Evolutionary conservation across 2,329 filamentous ascomycete genomes (phyloP).

Genomic region (Monosporascus sp.): DNA sequence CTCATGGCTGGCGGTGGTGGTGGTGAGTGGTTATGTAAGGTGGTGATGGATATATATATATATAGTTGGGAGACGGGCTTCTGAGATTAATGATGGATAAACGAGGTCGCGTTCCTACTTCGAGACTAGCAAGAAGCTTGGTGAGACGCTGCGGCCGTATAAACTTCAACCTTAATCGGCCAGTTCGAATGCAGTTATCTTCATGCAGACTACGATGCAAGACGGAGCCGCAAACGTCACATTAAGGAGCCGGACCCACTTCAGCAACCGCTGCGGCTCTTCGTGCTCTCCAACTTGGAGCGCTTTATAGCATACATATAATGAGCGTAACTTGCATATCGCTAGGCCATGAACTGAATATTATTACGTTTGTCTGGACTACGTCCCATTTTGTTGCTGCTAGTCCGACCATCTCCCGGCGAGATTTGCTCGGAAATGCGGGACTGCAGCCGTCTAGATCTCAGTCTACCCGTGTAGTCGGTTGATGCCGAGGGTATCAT

Average conservation of each 20-base stretch:
- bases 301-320: neutral
- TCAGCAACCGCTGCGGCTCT: neutral
- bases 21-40: neutral
- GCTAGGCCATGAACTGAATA: no score
- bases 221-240: neutral
- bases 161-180: neutral
- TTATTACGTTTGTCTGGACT: no score
- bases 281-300: neutral
- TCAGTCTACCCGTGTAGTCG: constrained; percentile 1
- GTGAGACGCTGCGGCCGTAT: no score
- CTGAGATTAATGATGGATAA: no score
- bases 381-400: no score
- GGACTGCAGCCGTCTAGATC: constrained; percentile 3
- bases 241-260: neutral
- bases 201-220: neutral
- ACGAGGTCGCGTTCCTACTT: neutral
- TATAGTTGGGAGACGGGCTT: neutral
- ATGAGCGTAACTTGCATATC: no score
- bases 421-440: neutral
- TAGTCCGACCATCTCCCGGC: neutral
- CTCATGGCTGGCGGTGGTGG: constrained; percentile 25
- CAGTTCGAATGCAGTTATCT: neutral
- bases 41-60: no score
- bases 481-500: constrained; percentile 22
- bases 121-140: neutral